Evolutionary conservation across 1,139 yeast genomes (phyloP), one percentile per base, ranked within the genome.

Genomic region (Sugiyamaella grinbergsii): DNA sequence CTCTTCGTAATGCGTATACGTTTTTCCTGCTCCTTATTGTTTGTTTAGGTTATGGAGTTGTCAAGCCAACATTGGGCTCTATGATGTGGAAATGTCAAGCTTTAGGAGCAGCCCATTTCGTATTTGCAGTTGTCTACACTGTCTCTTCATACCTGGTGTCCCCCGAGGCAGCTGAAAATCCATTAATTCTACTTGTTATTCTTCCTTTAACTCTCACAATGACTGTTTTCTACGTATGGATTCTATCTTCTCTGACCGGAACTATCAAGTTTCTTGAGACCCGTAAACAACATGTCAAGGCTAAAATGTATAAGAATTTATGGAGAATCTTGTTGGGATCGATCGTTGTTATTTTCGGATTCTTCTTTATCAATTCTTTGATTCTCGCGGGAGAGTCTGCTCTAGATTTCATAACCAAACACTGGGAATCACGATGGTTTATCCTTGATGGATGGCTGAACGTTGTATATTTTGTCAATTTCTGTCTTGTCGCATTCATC

Each of bases 361-460:
- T 95, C 24, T 77, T 88, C 49, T 75, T 85, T 38, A 71, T 88
- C 52, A 81, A 93, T 16, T 78, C 90, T 5, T 77, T 93, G 59
- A 74, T 88, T 33, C 80, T 83, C 60, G 74, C 90, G 57, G 83
- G 87, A 42, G 85, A 87, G 80, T 79, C 88, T 22, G 75, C 84
- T 5, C 78, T 85, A 11, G 87, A 88, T 56, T 79, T 88, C 68
- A 78, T 93, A 58, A 96, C 91, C 63, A 81, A 81, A 60, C 86
- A 88, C 68, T 94, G 98, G 98, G 88, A 90, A 70, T 80, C 89
- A 33, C 82, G 95, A 58, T 91, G 87, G 75, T 90, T 94, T 65
- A 70, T 90, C 52, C 79, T 85, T 47, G 97, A 93, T 61, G 94
- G 95, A 71, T 90, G 98, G 96, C 95, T 97, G 34, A 83, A 95